Evolutionary conservation across 2,329 filamentous ascomycete genomes (phyloP), one percentile per base, ranked within the genome.

Genomic region (Sporothrix curviconia): DNA sequence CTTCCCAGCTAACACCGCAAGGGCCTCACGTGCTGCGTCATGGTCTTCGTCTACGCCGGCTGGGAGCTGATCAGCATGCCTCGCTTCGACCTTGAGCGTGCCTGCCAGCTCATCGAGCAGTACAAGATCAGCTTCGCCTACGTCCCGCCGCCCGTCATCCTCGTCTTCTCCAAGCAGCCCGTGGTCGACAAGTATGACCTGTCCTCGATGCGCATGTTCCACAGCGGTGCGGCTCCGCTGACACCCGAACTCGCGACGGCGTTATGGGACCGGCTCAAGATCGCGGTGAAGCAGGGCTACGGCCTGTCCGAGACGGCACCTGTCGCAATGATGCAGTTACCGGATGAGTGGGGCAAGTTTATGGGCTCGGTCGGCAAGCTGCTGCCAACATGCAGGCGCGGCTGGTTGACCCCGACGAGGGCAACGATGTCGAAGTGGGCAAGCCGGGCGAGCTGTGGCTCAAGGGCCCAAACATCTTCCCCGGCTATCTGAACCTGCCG

Each of bases 221-320:
- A 91, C 72, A 92, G 84, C 0, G 92, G 89, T 24, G 92, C 92
- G 0, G 92, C 92, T 0, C 92, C 92, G 0, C 75, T 96, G 40
- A 92, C 90, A 0, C 76, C 78, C 32, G 90, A 96, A 61, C 80
- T 97, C 2, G 87, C 92, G 1, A 83, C 90, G 56, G 80, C 83
- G 8, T 82, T 94, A 3, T 89, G 89, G 76, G 72, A 81, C 19
- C 83, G 91, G 7, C 82, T 94, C 59, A 84, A 84, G 53, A 78
- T 95, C 19, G 86, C 86, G 2, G 84, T 96, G 60, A 96, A 96
- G 76, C 92, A 97, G 72, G 92, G 89, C 17, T 97, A 96, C 67
- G 92, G 92, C 0, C 78, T 97, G 5, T 90, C 85, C 5, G 92
- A 97, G 74, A 95, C 90, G 14, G 86, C 86, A 25, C 91, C 92